A percentile compares a stretch with the other conserved stretches of the same genome.
These are phyloP conservation scores for Cercospora citrullina DNA, from an alignment of 2,329 filamentous ascomycete genomes.

Conservation along the genomic window DNA sequence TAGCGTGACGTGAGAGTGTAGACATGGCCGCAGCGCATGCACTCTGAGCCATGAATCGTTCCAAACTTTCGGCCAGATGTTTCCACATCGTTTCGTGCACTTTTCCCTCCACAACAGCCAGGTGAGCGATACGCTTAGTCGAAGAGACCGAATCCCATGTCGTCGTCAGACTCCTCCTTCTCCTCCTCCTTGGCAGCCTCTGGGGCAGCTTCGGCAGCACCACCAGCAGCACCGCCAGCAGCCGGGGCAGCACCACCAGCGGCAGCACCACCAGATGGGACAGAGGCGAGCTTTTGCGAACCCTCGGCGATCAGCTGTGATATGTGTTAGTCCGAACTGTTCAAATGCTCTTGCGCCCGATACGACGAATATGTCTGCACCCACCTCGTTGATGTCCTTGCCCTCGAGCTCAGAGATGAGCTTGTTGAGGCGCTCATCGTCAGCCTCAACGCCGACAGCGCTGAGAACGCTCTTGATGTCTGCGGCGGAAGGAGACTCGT, in stretches of 20 bases:
- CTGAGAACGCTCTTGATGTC: conserved; percentile 89
- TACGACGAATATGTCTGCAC: conserved; percentile 39
- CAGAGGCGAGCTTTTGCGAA: conserved; percentile 91
- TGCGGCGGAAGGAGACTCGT: conserved; percentile 77
- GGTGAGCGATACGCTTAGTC: conserved; percentile 50
- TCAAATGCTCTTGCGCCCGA: not conserved
- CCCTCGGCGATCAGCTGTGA: conserved; percentile 84
- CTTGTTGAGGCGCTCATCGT: conserved; percentile 78
- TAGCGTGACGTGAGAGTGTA: conserved; percentile 5
- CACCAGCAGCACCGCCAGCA: conserved; percentile 69
- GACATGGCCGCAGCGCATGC: conserved; percentile 6
- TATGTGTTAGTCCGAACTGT: conserved; percentile 1
- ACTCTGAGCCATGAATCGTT: conserved; percentile 2
- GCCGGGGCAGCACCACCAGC: conserved; percentile 68
- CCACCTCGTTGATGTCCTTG: conserved; percentile 90
- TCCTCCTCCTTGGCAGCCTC: conserved; percentile 67
- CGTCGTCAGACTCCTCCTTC: conserved; percentile 71
- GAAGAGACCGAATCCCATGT: conserved; percentile 75
- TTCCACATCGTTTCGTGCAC: conserved; percentile 5
- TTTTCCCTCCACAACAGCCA: conserved; percentile 4
- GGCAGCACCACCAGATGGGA: conserved; percentile 85
- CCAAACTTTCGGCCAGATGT: conserved; percentile 9
- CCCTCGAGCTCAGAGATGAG: conserved; percentile 88
- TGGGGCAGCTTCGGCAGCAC: conserved; percentile 59
- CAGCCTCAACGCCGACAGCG: conserved; percentile 93